Base-by-base conservation (phyloP, 805 yeast genomes). In the Millerozyma miso region DNA sequence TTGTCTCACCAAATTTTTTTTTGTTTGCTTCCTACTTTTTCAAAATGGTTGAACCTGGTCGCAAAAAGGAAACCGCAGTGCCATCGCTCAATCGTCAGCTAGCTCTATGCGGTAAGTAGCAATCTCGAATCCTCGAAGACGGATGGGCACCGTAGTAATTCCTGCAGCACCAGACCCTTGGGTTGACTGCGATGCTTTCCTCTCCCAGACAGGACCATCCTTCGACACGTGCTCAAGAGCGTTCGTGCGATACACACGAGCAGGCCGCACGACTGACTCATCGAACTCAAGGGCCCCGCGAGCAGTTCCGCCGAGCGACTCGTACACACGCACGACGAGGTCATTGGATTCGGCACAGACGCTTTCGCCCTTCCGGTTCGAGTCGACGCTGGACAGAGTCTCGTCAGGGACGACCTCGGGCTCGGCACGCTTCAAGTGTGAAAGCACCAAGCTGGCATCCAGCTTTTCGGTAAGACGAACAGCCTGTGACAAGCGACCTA, bases 351-450 rank as follows among this genome's bases (percentile, higher is more conserved):
- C 10, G 10, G 29, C 29, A 10, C 29, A 6, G 29, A 10, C 29
- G 10, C 6, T 6, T 10, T 7, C 10, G 29, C 29, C 29, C 1
- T 69, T 59, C 38, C 58, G 60, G 39, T 69, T 63, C 6, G 75
- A 76, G 29, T 59, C 54, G 40, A 63, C 60, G 37, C 71, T 70
- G 35, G 75, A 69, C 7, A 82, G 78, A 35, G 74, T 59, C 23
- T 62, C 55, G 56, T 58, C 52, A 57, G 79, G 76, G n/a, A 52
- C 19, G 67, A 59, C 69, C 59, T 91, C 97, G 56, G 85, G 88
- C 57, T 90, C 97, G 10, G 88, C 89, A 53, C 98, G 77, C 65
- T 93, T 93, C 38, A 93, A 62, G 50, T 87, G 81, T 3, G 91
- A 80, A 38, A 91, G 60, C 4, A 90, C 74, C 42, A 91, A 66